Evolutionary conservation across 805 yeast genomes (phyloP).

Genomic region (Wickerhamomyces ciferrii): DNA sequence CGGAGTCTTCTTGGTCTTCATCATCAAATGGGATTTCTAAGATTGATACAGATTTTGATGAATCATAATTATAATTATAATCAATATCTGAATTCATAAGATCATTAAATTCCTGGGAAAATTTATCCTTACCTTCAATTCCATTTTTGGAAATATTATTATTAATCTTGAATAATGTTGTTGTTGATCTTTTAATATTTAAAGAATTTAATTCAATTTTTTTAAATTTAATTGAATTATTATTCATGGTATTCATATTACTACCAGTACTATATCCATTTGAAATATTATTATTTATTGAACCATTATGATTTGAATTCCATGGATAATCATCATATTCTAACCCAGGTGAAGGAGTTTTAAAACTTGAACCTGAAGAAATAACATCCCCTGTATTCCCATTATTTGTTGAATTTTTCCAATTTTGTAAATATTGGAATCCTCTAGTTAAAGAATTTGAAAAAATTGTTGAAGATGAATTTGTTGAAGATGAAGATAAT

Average conservation of each 20-base stretch:
- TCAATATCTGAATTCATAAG: conserved; percentile 10
- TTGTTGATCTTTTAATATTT: conserved; percentile 18
- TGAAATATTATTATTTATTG: conserved; percentile 9
- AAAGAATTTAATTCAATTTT: conserved; percentile 20
- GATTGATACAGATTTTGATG: conserved; percentile 21
- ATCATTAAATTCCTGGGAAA: neutral
- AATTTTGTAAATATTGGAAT: conserved; percentile 16
- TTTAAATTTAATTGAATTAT: no score
- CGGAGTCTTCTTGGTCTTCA: conserved; percentile 8
- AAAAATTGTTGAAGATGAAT: conserved; percentile 25
- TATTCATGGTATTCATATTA: no score
- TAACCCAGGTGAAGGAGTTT: conserved; percentile 30
- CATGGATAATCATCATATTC: conserved; percentile 40
- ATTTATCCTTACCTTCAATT: no score
- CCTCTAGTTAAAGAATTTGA: conserved; percentile 26
- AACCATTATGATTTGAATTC: conserved; percentile 12
- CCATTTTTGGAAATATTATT: conserved; percentile 2
- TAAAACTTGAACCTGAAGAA: conserved; percentile 14
- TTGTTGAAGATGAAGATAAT: conserved; percentile 27
- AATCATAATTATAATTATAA: conserved; percentile 7
- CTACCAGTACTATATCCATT: neutral
- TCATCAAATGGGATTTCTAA: conserved; percentile 20
- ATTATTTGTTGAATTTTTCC: conserved; percentile 18
- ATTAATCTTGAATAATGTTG: conserved; percentile 9
- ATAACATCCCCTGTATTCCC: conserved; percentile 22